Evolutionary conservation across 1,139 yeast genomes (phyloP).

Genomic region (Taphrina pruni): DNA sequence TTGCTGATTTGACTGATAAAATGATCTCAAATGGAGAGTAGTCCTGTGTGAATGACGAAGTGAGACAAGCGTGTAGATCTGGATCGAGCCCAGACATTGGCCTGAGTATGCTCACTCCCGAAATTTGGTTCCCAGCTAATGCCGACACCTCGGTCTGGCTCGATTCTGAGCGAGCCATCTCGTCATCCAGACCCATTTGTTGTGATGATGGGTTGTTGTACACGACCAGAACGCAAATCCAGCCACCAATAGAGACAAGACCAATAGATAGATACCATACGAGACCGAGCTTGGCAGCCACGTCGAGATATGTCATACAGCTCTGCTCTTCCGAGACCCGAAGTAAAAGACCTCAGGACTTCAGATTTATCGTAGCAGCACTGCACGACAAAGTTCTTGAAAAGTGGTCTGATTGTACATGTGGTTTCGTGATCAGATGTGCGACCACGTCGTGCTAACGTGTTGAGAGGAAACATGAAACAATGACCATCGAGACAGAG

Average conservation of each 20-base stretch:
- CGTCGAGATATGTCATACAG: background rate
- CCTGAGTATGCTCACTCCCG: slow-evolving; percentile 73
- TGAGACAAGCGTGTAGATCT: slow-evolving; percentile 70
- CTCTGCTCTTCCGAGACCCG: background rate
- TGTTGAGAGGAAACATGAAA: background rate
- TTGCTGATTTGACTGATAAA: slow-evolving; percentile 70
- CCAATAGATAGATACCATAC: slow-evolving; percentile 10
- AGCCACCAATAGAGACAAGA: slow-evolving; percentile 15
- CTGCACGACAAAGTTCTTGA: too few relatives aligned
- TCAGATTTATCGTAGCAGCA: too few relatives aligned
- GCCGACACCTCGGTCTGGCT: background rate
- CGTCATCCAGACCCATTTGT: background rate
- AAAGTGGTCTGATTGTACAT: background rate
- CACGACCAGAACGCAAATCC: slow-evolving; percentile 6
- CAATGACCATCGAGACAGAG: background rate
- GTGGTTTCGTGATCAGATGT: slow-evolving; percentile 4
- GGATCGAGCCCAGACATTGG: slow-evolving; percentile 88
- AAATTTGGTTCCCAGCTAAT: background rate
- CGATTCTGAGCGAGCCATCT: background rate
- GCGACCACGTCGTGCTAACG: slow-evolving; percentile 1
- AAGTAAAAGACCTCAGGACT: too few relatives aligned
- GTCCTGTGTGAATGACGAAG: slow-evolving; percentile 69
- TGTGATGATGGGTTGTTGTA: slow-evolving; percentile 7
- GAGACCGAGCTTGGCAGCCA: slow-evolving; percentile 8
- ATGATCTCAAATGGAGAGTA: slow-evolving; percentile 76